Evolutionary conservation across 139 green algal genomes (phyloP).

Genomic region (Chlorella vulgaris): DNA sequence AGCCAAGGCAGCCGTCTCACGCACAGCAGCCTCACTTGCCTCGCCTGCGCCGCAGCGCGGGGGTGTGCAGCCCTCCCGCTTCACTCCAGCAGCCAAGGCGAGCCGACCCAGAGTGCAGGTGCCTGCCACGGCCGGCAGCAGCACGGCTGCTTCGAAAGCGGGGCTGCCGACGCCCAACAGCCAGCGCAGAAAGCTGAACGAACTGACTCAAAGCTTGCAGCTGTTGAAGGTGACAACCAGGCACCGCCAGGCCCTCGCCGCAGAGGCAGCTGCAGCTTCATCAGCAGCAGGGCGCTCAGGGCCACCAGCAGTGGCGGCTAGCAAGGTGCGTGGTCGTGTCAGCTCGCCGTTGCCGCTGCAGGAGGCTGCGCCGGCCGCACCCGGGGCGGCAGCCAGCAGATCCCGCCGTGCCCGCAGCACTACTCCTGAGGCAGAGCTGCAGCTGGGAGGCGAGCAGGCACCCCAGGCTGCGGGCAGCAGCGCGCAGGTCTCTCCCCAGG

Average conservation of each 20-base stretch:
- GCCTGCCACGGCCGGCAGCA: background rate
- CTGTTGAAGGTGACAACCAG: constrained; percentile 20
- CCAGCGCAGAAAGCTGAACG: constrained; percentile 22
- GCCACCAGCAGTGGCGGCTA: too few species aligned
- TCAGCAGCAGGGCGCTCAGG: too few species aligned
- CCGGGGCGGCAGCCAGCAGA: background rate
- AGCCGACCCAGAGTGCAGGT: background rate
- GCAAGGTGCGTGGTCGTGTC: too few species aligned
- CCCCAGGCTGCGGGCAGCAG: too few species aligned
- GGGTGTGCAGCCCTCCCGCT: too few species aligned
- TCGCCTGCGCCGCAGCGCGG: too few species aligned
- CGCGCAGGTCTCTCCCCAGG: too few species aligned
- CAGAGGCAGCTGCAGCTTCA: too few species aligned
- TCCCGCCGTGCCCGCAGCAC: background rate
- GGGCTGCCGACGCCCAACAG: constrained; percentile 15
- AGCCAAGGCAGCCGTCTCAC: background rate
- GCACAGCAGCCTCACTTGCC: too few species aligned
- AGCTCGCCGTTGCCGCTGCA: too few species aligned
- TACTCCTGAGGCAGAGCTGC: background rate
- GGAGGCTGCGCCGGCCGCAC: background rate
- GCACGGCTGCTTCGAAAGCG: background rate
- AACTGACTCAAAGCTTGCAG: constrained; percentile 7
- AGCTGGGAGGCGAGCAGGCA: too few species aligned
- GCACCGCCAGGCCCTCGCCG: constrained; percentile 1
- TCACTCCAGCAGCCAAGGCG: background rate